A percentile compares a stretch with the other conserved stretches of the same genome.
These are phyloP conservation scores for Fraxinus greggii DNA, from an alignment of 305 asterid genomes.

Conservation along the genomic window DNA sequence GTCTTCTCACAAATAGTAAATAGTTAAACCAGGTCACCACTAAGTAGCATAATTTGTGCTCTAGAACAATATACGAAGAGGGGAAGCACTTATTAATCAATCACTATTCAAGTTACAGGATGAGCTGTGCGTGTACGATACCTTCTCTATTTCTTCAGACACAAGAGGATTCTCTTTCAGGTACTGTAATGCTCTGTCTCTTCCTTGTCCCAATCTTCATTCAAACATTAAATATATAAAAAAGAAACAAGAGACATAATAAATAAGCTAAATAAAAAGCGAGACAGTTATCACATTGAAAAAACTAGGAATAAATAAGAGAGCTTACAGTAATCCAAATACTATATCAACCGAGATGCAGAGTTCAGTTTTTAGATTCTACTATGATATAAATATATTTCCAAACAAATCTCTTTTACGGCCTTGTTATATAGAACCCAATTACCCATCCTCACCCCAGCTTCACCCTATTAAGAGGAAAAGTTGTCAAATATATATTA, in stretches of 20 bases:
- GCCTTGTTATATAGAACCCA: slow-evolving; percentile 1
- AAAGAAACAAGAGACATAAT: background rate
- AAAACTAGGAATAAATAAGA: background rate
- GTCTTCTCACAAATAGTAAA: background rate
- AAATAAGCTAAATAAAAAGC: slow-evolving; percentile 5
- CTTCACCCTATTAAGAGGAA: background rate
- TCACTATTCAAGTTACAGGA: slow-evolving; percentile 4
- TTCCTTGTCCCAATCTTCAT: slow-evolving; percentile 95
- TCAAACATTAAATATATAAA: slow-evolving; percentile 2
- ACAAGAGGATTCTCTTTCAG: slow-evolving; percentile 73
- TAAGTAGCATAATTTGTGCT: background rate
- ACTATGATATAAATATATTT: background rate
- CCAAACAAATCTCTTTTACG: background rate
- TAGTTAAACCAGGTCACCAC: background rate
- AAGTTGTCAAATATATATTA: background rate
- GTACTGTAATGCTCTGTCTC: slow-evolving; percentile 85
- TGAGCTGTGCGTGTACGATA: slow-evolving; percentile 23
- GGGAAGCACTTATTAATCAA: background rate
- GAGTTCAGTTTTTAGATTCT: background rate
- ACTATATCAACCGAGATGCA: background rate
- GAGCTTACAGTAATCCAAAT: slow-evolving; percentile 2
- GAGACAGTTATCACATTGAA: background rate
- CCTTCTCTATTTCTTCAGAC: slow-evolving; percentile 92
- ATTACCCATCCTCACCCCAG: background rate
- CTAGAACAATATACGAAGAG: background rate